These are phyloP conservation scores for Echinosophora koreensis DNA, from an alignment of 306 rosid genomes.

Conservation along the genomic window DNA sequence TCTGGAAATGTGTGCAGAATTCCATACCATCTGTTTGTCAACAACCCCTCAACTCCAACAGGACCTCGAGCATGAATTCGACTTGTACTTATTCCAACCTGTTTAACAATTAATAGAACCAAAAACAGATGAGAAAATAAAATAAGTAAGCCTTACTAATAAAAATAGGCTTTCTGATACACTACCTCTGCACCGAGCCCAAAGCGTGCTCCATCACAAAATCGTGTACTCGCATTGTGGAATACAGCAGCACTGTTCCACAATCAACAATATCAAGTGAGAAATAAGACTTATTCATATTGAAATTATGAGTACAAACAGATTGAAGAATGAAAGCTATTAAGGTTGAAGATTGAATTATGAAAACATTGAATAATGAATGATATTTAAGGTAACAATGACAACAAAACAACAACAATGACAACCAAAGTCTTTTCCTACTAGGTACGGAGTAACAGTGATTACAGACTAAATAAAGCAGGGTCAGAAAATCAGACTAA, in stretches of 20 bases:
- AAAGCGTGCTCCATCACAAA: constrained; percentile 83
- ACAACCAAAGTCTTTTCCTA: no score
- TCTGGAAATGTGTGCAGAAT: constrained; percentile 3
- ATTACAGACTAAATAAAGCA: no score
- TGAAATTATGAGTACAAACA: constrained; percentile 8
- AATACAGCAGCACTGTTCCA: constrained; percentile 78
- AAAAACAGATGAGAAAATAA: constrained; percentile 31
- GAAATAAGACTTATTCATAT: constrained; percentile 1
- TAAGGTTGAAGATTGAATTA: not conserved
- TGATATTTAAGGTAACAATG: not conserved
- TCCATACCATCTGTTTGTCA: constrained; percentile 85
- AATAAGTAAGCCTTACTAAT: not conserved
- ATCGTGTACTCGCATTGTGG: constrained; percentile 86
- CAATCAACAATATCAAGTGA: constrained; percentile 25
- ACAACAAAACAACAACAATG: no score
- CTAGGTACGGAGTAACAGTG: not conserved
- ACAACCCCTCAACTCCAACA: constrained; percentile 92
- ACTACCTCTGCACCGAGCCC: constrained; percentile 89
- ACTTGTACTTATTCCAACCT: constrained; percentile 90
- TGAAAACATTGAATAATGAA: not conserved
- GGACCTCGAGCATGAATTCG: constrained; percentile 95
- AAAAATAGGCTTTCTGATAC: not conserved
- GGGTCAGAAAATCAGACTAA: not conserved
- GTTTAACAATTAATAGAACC: constrained; percentile 40
- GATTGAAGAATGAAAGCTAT: not conserved